Base-by-base conservation (phyloP, 2,329 filamentous ascomycete genomes). In the Alternaria sp. region DNA sequence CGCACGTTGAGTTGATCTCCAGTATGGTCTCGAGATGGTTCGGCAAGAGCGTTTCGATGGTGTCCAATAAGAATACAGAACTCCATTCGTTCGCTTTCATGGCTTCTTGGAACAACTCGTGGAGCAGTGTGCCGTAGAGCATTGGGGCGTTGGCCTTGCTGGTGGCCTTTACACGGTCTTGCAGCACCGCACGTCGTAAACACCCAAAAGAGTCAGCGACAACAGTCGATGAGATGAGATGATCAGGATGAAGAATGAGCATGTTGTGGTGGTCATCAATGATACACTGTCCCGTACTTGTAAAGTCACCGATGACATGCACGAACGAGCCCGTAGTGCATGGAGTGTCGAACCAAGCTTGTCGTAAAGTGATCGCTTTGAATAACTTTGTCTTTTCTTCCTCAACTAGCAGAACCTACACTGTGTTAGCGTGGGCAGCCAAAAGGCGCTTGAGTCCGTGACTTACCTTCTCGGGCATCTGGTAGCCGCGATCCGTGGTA, bases 141-240 rank as follows among this genome's bases (percentile, higher is more conserved):
- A 97, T 89, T 1, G 94, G 89, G 32, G 91, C 87, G 47, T 89
- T 92, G 3, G 92, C 86, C 68, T 93, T 91, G 72, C 90, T 91
- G 0, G 93, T 95, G 9, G 93, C 93, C 80, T 98, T 98, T 72
- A 99, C 91, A 30, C 96, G 90, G 78, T 99, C 95, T 79, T 98
- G 94, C 25, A 99, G 86, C 1, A 98, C 95, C 28, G 96, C 93
- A 67, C 95, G 91, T 17, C 96, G 91, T 77, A 92, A 90, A 76
- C 96, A 99, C 23, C 90, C 90, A 77, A 98, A 97, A 0, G 96
- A 97, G 79, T 99, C 96, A n/a, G 93, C 94, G 46, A 99, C 91
- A 6, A 96, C 93, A 1, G 96, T 98, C 3, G 96, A 91, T 3
- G 96, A 98, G 57, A 99, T 91, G 32, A 99, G 87, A 80, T 98